Evolutionary conservation across 768 basidiomycete species (phyloP), one percentile per base, ranked within the genome.

Genomic region (Serpula lacrymans): DNA sequence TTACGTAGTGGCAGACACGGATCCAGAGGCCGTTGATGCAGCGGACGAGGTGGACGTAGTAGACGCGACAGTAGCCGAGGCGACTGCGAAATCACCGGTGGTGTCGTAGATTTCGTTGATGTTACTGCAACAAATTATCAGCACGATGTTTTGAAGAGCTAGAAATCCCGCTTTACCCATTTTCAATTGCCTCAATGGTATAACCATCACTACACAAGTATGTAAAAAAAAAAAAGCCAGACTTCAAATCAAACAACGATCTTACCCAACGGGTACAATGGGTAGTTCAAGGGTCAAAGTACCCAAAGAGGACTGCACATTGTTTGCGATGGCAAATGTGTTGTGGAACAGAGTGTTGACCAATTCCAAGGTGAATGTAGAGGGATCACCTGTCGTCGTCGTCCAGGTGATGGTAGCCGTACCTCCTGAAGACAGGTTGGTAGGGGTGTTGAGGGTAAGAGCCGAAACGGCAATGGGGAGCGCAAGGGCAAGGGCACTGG

Each of bases 251-350:
- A 34, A 13, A 4, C 0, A 1, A 39, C 53, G 25, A n/a, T 57
- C 75, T 29, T 49, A 83, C 82, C 61, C 63, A 8, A 41, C 45
- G 7, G 72, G 72, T 20, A 84, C 67, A 14, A 64, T 36, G 13
- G 79, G 79, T 3, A 84, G 44, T 0, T 37, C 27, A n/a, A 84
- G 11, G 1, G 64, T 66, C 2, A 74, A 1, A 1, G 49, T 26
- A 1, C 65, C 64, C 4, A 37, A 10, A 2, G 61, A 28, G 1
- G 75, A 65, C 16, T 63, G 42, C 2, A 84, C 64, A 44, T 75
- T 78, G 67, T 73, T 80, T 10, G 69, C 72, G 40, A 85, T 68
- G 33, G 74, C 80, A 34, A 70, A 75, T 0, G 65, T 39, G 41
- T 76, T 59, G 62, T 82, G 64, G 71, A 84, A 84, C 1, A 21